A percentile compares a stretch with the other conserved stretches of the same genome.
Evolutionary conservation across 2,329 filamentous ascomycete species (phyloP).

Genomic region (Coniochaeta pulveracea): DNA sequence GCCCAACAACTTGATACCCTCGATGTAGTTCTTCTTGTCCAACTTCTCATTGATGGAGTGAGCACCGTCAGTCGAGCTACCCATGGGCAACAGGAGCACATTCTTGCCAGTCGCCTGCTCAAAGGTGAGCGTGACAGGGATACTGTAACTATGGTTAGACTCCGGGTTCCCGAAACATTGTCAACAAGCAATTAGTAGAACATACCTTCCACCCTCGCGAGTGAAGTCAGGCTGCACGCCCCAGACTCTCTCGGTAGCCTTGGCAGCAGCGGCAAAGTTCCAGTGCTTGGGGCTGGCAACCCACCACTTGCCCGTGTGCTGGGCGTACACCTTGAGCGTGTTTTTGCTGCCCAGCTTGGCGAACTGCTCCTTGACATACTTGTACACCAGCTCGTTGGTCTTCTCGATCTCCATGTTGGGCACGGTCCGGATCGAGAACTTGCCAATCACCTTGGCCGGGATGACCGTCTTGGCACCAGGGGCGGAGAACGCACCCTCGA

Average conservation of each 20-base stretch:
- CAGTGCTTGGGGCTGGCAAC: conserved; percentile 95
- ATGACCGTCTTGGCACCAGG: conserved; percentile 98
- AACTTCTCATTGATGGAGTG: conserved; percentile 99
- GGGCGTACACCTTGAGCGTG: conserved; percentile 65
- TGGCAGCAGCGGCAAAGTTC: conserved; percentile 92
- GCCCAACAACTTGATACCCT: conserved; percentile 91
- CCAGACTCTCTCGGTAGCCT: conserved; percentile 94
- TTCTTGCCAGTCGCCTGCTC: conserved; percentile 98
- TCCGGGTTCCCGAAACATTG: not conserved
- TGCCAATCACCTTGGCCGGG: conserved; percentile 92
- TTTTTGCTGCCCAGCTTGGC: conserved; percentile 88
- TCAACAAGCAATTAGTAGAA: conserved; percentile 1
- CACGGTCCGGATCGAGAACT: conserved; percentile 96
- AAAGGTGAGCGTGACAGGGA: conserved; percentile 93
- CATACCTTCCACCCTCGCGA: conserved; percentile 80
- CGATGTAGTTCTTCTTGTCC: conserved; percentile 94
- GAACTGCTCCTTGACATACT: conserved; percentile 75
- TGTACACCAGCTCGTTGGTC: conserved; percentile 77
- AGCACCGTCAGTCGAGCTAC: conserved; percentile 88
- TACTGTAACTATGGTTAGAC: conserved; percentile 38
- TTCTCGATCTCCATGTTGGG: conserved; percentile 92
- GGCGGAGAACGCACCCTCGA: conserved; percentile 89
- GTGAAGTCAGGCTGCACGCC: conserved; percentile 90
- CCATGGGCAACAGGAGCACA: conserved; percentile 90
- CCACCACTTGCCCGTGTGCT: conserved; percentile 98